Conservation (phyloP, 176 grass and related monocot genomes). For the Oryza brachyantha region DNA sequence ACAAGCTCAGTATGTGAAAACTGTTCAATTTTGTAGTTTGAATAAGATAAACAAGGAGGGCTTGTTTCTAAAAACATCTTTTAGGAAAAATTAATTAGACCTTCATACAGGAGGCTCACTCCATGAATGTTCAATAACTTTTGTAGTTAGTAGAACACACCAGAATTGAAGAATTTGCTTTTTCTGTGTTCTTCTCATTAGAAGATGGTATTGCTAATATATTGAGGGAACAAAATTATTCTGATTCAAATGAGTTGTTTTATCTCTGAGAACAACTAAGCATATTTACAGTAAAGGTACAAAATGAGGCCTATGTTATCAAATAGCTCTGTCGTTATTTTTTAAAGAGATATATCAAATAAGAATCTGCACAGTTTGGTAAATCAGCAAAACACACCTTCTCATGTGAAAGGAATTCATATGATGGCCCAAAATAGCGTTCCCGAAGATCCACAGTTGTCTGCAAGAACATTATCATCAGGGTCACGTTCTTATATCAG, state of each 20-base stretch:
- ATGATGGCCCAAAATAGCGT: conserved; percentile 81
- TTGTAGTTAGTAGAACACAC: not conserved
- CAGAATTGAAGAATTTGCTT: not conserved
- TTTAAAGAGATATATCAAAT: not conserved
- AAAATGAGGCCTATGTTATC: too few species aligned
- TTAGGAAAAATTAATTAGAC: not conserved
- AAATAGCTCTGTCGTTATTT: too few species aligned
- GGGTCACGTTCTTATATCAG: not conserved
- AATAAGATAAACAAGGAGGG: not conserved
- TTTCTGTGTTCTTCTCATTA: not conserved
- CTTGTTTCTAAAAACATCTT: not conserved
- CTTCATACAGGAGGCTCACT: too few species aligned
- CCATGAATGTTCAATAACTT: not conserved
- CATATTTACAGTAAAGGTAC: too few species aligned
- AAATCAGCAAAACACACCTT: conserved; percentile 44
- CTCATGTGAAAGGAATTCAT: conserved; percentile 77
- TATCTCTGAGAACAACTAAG: too few species aligned
- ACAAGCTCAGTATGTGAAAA: not conserved
- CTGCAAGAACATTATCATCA: conserved; percentile 35
- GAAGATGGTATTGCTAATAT: not conserved
- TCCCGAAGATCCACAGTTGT: conserved; percentile 54
- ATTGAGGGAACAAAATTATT: not conserved
- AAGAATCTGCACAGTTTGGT: not conserved
- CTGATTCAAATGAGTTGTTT: not conserved
- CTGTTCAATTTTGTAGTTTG: not conserved